Conservation (phyloP, 495 filamentous ascomycete genomes). For the Articulospora tetracladia region DNA sequence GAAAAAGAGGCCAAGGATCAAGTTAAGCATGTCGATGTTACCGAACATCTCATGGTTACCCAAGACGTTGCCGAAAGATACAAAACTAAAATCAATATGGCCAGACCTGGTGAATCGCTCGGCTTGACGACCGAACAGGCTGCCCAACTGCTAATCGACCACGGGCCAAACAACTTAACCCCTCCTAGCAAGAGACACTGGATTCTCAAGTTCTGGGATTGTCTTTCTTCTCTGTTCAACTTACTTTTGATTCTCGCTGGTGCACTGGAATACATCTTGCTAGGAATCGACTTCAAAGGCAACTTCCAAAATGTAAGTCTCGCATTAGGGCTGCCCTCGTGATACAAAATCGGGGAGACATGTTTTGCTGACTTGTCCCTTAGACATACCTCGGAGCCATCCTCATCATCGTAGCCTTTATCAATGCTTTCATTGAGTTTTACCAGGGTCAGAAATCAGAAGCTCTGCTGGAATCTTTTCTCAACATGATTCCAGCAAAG, state of each 20-base stretch:
- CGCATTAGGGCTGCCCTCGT: too few species aligned
- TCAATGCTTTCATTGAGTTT: constrained; percentile 33
- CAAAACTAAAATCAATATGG: constrained; percentile 26
- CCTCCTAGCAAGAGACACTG: constrained; percentile 28
- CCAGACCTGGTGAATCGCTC: constrained; percentile 24
- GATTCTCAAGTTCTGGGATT: constrained; percentile 28
- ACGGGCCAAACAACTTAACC: constrained; percentile 28
- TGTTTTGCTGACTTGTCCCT: too few species aligned
- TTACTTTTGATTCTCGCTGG: constrained; percentile 29
- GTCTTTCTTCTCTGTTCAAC: constrained; percentile 28
- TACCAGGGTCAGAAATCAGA: constrained; percentile 31
- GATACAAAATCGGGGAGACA: too few species aligned
- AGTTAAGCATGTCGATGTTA: constrained; percentile 25
- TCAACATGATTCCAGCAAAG: constrained; percentile 31
- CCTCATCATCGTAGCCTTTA: constrained; percentile 27
- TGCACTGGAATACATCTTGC: constrained; percentile 29
- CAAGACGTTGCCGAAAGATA: constrained; percentile 24
- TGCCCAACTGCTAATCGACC: constrained; percentile 18
- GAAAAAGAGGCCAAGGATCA: constrained; percentile 13
- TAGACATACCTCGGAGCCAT: constrained; percentile 32
- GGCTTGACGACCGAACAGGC: constrained; percentile 25
- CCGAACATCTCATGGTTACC: constrained; percentile 29
- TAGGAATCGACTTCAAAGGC: constrained; percentile 29
- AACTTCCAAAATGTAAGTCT: constrained; percentile 30
- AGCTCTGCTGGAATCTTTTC: constrained; percentile 29